phyloP scores from a whole-genome alignment of 2,329 filamentous ascomycete species.

The Cercospora sp. region DNA sequence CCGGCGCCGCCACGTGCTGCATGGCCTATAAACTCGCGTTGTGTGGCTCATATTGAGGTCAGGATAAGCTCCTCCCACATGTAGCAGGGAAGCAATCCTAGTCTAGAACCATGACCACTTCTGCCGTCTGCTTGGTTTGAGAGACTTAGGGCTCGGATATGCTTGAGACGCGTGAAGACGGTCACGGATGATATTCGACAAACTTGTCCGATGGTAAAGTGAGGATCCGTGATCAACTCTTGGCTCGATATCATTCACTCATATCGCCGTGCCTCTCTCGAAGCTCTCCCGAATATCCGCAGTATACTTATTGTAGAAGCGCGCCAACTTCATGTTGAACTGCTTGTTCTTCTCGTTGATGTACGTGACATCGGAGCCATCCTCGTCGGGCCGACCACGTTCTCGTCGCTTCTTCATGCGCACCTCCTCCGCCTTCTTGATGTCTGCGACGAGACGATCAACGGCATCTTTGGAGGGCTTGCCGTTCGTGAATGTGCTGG shows the following conservation, averaged over 20 bases:
- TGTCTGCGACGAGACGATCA: constrained; percentile 80
- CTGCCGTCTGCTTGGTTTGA: neutral
- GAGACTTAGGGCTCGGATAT: neutral
- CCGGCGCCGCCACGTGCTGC: neutral
- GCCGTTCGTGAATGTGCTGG: constrained; percentile 75
- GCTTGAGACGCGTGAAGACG: neutral
- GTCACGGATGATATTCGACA: neutral
- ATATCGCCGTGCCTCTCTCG: constrained; percentile 95
- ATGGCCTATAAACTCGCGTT: neutral
- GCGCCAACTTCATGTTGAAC: constrained; percentile 94
- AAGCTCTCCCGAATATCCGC: constrained; percentile 96
- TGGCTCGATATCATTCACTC: constrained; percentile 32
- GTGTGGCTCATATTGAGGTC: neutral
- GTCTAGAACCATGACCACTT: neutral
- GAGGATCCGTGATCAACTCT: neutral
- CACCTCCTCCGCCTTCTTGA: constrained; percentile 84
- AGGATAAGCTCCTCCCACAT: neutral
- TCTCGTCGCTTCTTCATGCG: constrained; percentile 83
- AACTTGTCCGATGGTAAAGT: neutral
- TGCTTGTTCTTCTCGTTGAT: constrained; percentile 99
- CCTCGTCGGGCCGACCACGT: constrained; percentile 69
- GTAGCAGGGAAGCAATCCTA: neutral
- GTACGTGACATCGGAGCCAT: constrained; percentile 90
- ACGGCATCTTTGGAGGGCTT: constrained; percentile 84
- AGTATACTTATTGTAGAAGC: constrained; percentile 99